Evolutionary conservation across 148 eudicot genomes (phyloP).

Genomic region (Vaccinium corymbosum): DNA sequence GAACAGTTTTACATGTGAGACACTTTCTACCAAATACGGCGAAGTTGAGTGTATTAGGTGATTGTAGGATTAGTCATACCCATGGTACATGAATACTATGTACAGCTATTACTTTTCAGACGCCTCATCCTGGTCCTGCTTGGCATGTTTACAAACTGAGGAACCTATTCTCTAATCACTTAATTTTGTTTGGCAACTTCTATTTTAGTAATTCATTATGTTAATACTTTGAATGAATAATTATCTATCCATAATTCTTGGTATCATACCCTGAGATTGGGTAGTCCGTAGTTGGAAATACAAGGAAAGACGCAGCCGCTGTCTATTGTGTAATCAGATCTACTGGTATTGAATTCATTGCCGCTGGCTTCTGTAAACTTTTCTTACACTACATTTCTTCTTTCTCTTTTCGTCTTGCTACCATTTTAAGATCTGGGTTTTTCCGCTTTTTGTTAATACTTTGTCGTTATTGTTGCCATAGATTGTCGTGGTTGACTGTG

Average conservation of each 20-base stretch:
- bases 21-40: conserved; percentile 2
- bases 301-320: neutral
- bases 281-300: neutral
- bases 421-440: conserved; percentile 3
- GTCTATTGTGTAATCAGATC: neutral
- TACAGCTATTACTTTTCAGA: neutral
- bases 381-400: neutral
- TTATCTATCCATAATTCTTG: neutral
- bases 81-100: neutral
- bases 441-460: neutral
- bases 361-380: conserved; percentile 10
- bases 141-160: neutral
- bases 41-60: conserved; percentile 2
- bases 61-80: neutral
- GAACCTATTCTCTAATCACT: conserved; percentile 8
- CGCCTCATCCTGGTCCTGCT: neutral
- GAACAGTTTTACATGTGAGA: conserved; percentile 83
- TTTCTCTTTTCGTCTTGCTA: neutral
- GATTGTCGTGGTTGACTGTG: conserved; percentile 12
- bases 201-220: neutral
- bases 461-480: conserved; percentile 3
- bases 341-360: neutral
- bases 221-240: neutral
- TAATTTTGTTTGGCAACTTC: neutral
- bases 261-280: conserved; percentile 1